phyloP scores from a whole-genome alignment of 2,329 filamentous ascomycete genomes.

The Cytospora paraplurivora region DNA sequence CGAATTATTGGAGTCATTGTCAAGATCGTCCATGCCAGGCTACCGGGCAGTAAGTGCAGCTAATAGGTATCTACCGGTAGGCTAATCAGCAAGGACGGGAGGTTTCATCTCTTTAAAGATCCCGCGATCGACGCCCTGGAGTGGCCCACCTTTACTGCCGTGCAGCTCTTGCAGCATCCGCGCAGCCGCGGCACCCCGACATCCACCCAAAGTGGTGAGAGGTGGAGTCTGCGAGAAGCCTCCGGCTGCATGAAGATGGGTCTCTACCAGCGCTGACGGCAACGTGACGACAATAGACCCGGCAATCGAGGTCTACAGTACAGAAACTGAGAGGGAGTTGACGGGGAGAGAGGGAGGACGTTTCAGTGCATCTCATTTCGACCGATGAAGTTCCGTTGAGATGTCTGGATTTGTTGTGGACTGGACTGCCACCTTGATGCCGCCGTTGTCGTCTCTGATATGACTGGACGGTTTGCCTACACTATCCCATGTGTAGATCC shows the following conservation, averaged over 20 bases:
- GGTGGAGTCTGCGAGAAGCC: slow-evolving; percentile 10
- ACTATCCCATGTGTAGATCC: not conserved
- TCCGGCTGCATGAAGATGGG: slow-evolving; percentile 17
- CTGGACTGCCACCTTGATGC: not conserved
- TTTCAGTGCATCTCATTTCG: not conserved
- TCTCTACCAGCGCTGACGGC: slow-evolving; percentile 8
- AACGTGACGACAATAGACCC: slow-evolving; percentile 9
- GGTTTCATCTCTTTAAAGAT: no score
- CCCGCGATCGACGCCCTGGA: no score
- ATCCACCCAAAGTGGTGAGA: slow-evolving; percentile 12
- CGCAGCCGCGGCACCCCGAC: not conserved
- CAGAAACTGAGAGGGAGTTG: not conserved
- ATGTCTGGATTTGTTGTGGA: no score
- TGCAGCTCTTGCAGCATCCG: slow-evolving; percentile 1
- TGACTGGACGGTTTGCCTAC: not conserved
- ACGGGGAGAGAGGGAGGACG: not conserved
- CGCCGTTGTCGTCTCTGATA: not conserved
- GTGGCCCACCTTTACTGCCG: not conserved
- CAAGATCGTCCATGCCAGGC: not conserved
- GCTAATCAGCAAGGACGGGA: no score
- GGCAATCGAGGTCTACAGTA: not conserved
- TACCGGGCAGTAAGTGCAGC: not conserved
- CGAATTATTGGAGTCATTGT: no score
- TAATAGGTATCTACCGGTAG: no score
- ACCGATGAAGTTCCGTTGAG: not conserved